phyloP scores from a whole-genome alignment of 2,329 filamentous ascomycete species.

The Fusarium praegraminearum region DNA sequence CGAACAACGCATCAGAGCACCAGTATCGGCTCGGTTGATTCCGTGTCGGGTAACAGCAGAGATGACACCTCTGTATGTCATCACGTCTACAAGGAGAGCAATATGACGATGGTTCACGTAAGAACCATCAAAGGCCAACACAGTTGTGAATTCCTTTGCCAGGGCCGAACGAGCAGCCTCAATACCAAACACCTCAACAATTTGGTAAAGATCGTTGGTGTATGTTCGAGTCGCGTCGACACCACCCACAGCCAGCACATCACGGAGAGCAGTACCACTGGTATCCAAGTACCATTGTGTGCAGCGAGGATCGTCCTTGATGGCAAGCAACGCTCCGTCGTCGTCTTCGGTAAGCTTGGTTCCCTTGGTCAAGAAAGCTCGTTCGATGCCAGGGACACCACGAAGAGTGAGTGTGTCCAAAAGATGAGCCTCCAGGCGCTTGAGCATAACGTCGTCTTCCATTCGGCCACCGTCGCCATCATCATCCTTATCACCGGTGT shows the following conservation, averaged over 20 bases:
- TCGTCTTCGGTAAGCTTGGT: slow-evolving; percentile 73
- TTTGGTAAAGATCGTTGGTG: slow-evolving; percentile 95
- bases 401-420: slow-evolving; percentile 91
- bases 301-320: slow-evolving; percentile 79
- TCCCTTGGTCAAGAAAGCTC: slow-evolving; percentile 92
- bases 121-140: slow-evolving; percentile 97
- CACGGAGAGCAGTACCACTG: slow-evolving; percentile 85
- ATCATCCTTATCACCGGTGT: slow-evolving; percentile 75
- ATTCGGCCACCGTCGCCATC: slow-evolving; percentile 68
- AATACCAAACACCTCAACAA: slow-evolving; percentile 95
- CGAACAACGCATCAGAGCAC: slow-evolving; percentile 98
- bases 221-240: slow-evolving; percentile 89
- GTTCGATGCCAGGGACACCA: slow-evolving; percentile 87
- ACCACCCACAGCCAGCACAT: slow-evolving; percentile 86
- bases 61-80: slow-evolving; percentile 94
- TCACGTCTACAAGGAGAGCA: slow-evolving; percentile 93
- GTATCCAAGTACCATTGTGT: slow-evolving; percentile 98
- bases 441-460: slow-evolving; percentile 92
- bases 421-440: slow-evolving; percentile 90
- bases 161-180: slow-evolving; percentile 91
- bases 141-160: slow-evolving; percentile 88
- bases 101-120: slow-evolving; percentile 99
- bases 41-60: slow-evolving; percentile 98
- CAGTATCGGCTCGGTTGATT: slow-evolving; percentile 98
- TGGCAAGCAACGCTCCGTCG: slow-evolving; percentile 79